phyloP scores from a whole-genome alignment of 163 green algal genomes.

The Scenedesmus sp. region DNA sequence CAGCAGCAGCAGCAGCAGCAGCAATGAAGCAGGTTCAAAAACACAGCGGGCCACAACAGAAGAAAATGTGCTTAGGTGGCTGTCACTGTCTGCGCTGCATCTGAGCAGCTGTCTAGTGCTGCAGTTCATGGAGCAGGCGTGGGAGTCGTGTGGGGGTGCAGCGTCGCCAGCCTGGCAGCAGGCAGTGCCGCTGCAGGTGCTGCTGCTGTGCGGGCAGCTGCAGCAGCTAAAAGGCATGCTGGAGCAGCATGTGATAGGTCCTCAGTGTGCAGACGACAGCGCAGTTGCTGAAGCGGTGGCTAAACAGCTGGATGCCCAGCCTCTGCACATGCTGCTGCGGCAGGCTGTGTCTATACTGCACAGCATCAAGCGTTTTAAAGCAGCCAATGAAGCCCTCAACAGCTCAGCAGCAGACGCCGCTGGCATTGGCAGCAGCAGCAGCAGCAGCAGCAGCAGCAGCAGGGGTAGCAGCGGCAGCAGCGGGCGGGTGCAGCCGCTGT shows the following conservation, averaged over 20 bases:
- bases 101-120: not conserved
- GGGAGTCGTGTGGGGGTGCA: not conserved
- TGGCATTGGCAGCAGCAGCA: not conserved
- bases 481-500: not conserved
- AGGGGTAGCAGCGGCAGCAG: not conserved
- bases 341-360: not conserved
- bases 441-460: too few species aligned
- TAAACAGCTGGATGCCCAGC: not conserved
- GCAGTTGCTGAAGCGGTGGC: not conserved
- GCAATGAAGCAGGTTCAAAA: not conserved
- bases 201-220: slow-evolving; percentile 10
- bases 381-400: not conserved
- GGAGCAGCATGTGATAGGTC: not conserved
- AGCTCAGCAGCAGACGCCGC: not conserved
- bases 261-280: not conserved
- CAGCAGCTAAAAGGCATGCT: slow-evolving; percentile 12
- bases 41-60: not conserved
- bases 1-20: not conserved
- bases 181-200: slow-evolving; percentile 21
- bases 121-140: not conserved
- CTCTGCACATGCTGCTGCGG: not conserved
- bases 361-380: not conserved
- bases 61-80: not conserved
- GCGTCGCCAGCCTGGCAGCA: not conserved
- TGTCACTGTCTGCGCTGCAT: not conserved